Evolutionary conservation across 768 basidiomycete genomes (phyloP).

Genomic region (Rhodotorula graminis): DNA sequence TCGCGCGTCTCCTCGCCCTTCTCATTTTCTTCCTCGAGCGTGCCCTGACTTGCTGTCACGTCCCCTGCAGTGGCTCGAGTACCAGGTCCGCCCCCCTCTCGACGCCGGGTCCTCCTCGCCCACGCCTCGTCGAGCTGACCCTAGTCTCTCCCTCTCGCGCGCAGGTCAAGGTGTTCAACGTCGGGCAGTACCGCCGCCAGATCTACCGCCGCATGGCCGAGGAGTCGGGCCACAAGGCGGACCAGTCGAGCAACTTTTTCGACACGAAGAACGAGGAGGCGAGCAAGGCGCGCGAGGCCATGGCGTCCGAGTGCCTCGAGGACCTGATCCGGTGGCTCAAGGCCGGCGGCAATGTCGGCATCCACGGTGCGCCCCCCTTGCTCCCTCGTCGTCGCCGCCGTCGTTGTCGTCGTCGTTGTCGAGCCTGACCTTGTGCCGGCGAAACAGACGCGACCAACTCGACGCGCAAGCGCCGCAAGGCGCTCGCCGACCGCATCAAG

Average conservation of each 20-base stretch:
- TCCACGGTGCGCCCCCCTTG: slow-evolving; percentile 72
- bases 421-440: not conserved
- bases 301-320: slow-evolving; percentile 87
- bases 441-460: slow-evolving; percentile 83
- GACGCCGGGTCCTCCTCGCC: not conserved
- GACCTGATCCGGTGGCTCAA: slow-evolving; percentile 93
- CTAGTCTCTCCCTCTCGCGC: not conserved
- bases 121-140: too few species aligned
- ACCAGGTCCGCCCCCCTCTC: slow-evolving; percentile 66
- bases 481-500: slow-evolving; percentile 75
- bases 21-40: not conserved
- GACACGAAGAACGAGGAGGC: slow-evolving; percentile 77
- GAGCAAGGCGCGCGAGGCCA: slow-evolving; percentile 66
- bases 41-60: not conserved
- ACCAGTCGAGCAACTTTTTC: slow-evolving; percentile 87
- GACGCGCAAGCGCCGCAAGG: slow-evolving; percentile 55
- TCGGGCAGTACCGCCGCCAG: slow-evolving; percentile 61
- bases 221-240: slow-evolving; percentile 78
- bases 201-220: slow-evolving; percentile 75
- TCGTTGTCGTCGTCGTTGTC: not conserved
- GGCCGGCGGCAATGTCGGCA: slow-evolving; percentile 88
- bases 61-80: slow-evolving; percentile 81
- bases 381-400: not conserved
- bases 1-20: slow-evolving; percentile 53
- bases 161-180: slow-evolving; percentile 74